Conservation (phyloP, 345 rosid genomes). For the Euphorbia peplus region DNA sequence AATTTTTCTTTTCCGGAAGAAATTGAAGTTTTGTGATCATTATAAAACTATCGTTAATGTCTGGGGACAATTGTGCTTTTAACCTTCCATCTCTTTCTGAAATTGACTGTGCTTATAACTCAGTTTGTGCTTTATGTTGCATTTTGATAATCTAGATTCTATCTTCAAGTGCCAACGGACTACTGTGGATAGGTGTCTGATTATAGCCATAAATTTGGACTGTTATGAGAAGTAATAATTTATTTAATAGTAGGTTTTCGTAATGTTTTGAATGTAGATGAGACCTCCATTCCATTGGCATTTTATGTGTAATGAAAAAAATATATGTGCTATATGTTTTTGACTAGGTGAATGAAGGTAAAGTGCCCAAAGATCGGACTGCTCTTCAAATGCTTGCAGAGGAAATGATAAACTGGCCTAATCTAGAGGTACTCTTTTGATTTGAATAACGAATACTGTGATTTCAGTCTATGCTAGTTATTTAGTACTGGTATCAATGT, state of each 20-base stretch:
- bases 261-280: background rate
- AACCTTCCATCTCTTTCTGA: background rate
- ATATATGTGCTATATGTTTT: background rate
- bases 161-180: background rate
- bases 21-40: background rate
- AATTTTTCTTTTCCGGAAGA: no score
- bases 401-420: slow-evolving; percentile 90
- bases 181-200: background rate
- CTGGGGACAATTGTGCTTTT: background rate
- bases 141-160: background rate
- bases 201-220: background rate
- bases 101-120: background rate
- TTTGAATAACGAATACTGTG: background rate
- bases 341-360: slow-evolving; percentile 72
- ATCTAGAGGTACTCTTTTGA: slow-evolving; percentile 61
- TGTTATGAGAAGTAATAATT: background rate
- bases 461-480: background rate
- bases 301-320: background rate
- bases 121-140: background rate
- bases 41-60: no score
- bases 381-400: slow-evolving; percentile 76
- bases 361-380: slow-evolving; percentile 62
- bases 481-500: background rate
- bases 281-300: background rate
- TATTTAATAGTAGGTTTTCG: background rate